phyloP scores from a whole-genome alignment of 495 filamentous ascomycete genomes.

The Echria macrotheca region DNA sequence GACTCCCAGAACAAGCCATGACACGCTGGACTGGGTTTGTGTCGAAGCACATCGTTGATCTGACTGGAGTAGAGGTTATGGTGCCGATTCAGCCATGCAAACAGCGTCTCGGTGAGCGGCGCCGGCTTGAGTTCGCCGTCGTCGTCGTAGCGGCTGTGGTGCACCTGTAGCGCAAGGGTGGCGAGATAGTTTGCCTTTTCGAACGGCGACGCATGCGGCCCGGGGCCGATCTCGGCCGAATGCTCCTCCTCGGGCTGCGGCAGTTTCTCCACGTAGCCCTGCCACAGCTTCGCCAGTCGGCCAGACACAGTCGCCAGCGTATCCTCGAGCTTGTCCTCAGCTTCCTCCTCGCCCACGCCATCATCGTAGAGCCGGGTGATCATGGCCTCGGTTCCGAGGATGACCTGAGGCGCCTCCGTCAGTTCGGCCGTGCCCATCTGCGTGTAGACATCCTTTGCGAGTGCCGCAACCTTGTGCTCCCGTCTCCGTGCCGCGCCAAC shows the following conservation, averaged over 20 bases:
- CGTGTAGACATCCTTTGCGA: constrained; percentile 48
- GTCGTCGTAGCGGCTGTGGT: constrained; percentile 57
- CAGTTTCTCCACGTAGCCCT: constrained; percentile 40
- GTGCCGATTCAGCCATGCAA: constrained; percentile 70
- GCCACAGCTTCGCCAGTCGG: constrained; percentile 56
- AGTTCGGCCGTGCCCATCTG: constrained; percentile 40
- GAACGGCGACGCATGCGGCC: constrained; percentile 49
- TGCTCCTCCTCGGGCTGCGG: constrained; percentile 47
- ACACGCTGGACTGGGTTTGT: constrained; percentile 64
- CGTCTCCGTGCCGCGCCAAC: constrained; percentile 25
- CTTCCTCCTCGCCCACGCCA: constrained; percentile 46
- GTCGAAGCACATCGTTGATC: constrained; percentile 51
- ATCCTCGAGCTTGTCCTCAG: constrained; percentile 49
- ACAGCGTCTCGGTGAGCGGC: constrained; percentile 65
- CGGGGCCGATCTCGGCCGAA: constrained; percentile 57
- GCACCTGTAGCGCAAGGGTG: constrained; percentile 64
- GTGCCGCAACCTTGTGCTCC: constrained; percentile 40
- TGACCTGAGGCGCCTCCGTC: constrained; percentile 47
- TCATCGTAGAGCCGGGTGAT: constrained; percentile 52
- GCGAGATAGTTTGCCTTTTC: constrained; percentile 70
- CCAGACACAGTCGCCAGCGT: constrained; percentile 51
- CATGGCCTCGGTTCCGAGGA: constrained; percentile 51
- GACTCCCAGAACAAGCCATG: constrained; percentile 76
- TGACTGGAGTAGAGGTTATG: constrained; percentile 59
- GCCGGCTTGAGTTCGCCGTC: constrained; percentile 29